phyloP scores from a whole-genome alignment of 768 basidiomycete species.

The Leccinum variicolor region DNA sequence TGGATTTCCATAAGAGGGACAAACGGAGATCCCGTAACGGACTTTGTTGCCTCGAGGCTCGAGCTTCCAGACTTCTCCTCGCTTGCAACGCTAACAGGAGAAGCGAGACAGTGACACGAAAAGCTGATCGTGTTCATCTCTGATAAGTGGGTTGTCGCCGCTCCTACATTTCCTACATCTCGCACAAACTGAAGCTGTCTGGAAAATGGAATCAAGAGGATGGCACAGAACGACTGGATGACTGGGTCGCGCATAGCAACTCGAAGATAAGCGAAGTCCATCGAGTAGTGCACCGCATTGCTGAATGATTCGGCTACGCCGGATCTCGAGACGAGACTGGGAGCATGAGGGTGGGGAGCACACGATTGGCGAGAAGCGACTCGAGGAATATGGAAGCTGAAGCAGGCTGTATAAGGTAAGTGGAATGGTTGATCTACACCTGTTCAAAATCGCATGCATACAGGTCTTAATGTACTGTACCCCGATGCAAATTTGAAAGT shows the following conservation, averaged over 20 bases:
- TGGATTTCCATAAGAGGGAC: neutral
- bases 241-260: neutral
- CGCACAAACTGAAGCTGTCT: neutral
- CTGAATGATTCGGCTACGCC: neutral
- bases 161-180: neutral
- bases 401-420: neutral
- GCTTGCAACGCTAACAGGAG: too few relatives aligned
- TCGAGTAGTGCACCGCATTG: neutral
- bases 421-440: neutral
- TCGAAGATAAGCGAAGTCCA: neutral
- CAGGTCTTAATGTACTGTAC: neutral
- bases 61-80: neutral
- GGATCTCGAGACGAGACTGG: neutral
- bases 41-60: conserved; percentile 2
- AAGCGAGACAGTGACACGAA: neutral
- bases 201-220: conserved; percentile 4
- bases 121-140: neutral
- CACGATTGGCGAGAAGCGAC: neutral
- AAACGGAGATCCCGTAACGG: neutral
- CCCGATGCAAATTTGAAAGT: neutral
- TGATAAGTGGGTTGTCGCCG: neutral
- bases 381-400: conserved; percentile 4
- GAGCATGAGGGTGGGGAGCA: neutral
- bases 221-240: neutral
- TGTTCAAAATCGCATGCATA: neutral